Evolutionary conservation across 257 asterid species (phyloP), one percentile per base, ranked within the genome.

Genomic region (Penstemon barbatus): DNA sequence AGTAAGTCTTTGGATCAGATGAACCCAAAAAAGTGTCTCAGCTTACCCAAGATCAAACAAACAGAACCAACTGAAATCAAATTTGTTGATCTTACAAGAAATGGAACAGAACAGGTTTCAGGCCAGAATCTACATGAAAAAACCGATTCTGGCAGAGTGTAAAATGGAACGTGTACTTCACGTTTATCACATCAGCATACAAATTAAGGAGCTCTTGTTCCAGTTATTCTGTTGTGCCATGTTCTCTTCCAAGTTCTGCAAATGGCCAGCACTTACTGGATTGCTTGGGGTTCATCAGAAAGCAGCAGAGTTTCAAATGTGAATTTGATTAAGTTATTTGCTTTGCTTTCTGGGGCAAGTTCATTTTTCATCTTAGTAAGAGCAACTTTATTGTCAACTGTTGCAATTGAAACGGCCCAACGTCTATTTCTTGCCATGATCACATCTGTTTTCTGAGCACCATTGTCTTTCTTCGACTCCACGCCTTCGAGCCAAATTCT

Each of bases 261-360:
- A 57, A 90, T 90, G 77, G 90, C 81, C 7, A 90, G 97, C 85
- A 88, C 86, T 64, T 90, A 90, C 58, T 90, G 97, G 97, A 84
- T 90, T 8, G 90, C 97, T 9, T 90, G 97, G 97, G 97, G 87
- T 63, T 82, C 96, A 1, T 89, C 76, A 56, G 80, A 72, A 70
- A 79, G 79, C 55, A 81, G 77, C 5, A 63, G 75, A 36, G 90
- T 85, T 48, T 78, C 78, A 0, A 83, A 75, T 57, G 53, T 67
- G 71, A 43, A 71, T 43, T 71, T 88, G 79, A 86, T 90, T 7
- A 80, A 68, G 39, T 78, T 90, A 12, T 90, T 90, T 70, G 86
- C 83, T 53, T 63, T 86, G 71, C 81, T 90, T 57, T 90, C 96
- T 38, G 84, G 96, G 43, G 97, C 85, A 73, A 88, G 97, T 78